Evolutionary conservation across 2,329 filamentous ascomycete genomes (phyloP).

Genomic region (Drechslerella dactyloides): DNA sequence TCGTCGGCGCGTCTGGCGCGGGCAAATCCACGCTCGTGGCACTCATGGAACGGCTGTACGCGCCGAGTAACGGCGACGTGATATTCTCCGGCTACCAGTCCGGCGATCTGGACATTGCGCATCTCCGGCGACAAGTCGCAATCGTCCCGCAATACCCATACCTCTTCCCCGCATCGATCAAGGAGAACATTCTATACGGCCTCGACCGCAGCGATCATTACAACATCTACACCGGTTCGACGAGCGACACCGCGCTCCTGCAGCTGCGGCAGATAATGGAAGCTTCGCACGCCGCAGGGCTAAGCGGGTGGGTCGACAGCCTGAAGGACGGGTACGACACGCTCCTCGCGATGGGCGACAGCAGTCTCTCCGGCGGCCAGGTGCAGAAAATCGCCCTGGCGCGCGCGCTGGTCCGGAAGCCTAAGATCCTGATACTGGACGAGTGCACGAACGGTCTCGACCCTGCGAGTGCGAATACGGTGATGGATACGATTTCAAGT

Average conservation of each 20-base stretch:
- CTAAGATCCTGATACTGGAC: constrained; percentile 78
- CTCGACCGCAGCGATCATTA: constrained; percentile 66
- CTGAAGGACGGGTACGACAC: constrained; percentile 76
- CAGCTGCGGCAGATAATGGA: constrained; percentile 59
- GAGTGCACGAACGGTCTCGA: constrained; percentile 87
- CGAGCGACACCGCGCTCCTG: constrained; percentile 60
- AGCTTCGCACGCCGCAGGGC: constrained; percentile 55
- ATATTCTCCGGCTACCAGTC: constrained; percentile 68
- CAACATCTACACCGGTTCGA: constrained; percentile 58
- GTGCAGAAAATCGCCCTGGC: constrained; percentile 82
- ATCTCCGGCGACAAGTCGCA: constrained; percentile 68
- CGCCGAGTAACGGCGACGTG: constrained; percentile 60
- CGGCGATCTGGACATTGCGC: constrained; percentile 65
- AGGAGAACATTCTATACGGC: constrained; percentile 83
- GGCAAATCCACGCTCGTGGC: constrained; percentile 86
- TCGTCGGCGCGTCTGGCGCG: constrained; percentile 85
- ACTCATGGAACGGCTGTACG: constrained; percentile 75
- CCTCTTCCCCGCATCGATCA: constrained; percentile 78
- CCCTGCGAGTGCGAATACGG: constrained; percentile 67
- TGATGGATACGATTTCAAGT: constrained; percentile 68
- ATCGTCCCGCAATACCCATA: constrained; percentile 75
- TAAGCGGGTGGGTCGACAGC: constrained; percentile 58
- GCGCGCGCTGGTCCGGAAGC: constrained; percentile 73
- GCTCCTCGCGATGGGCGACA: constrained; percentile 73
- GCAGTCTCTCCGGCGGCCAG: constrained; percentile 80